phyloP scores from a whole-genome alignment of 345 rosid genomes.

The Aquilaria sinensis region DNA sequence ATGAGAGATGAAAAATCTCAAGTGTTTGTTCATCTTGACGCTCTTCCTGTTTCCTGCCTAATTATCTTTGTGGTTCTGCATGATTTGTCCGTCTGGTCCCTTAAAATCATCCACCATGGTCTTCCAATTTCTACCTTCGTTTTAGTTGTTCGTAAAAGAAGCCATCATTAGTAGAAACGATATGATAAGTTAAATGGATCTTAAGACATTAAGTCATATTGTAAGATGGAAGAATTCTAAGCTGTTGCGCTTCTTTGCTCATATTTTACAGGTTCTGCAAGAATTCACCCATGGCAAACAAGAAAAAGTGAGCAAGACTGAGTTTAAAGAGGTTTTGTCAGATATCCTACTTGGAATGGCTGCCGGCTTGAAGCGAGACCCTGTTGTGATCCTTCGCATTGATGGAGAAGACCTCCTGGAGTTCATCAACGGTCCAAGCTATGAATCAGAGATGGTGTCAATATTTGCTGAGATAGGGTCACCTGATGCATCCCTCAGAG shows the following conservation, averaged over 20 bases:
- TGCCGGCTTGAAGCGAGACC: slow-evolving; percentile 86
- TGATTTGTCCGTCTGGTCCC: background rate
- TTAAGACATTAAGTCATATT: too few species aligned
- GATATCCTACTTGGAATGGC: slow-evolving; percentile 90
- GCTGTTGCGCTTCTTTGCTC: background rate
- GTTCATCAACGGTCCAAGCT: slow-evolving; percentile 55
- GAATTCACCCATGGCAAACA: slow-evolving; percentile 83
- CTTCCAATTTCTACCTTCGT: too few species aligned
- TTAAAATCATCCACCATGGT: too few species aligned
- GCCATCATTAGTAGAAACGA: too few species aligned
- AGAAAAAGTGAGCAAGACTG: slow-evolving; percentile 67
- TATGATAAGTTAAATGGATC: too few species aligned
- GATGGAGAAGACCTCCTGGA: slow-evolving; percentile 87
- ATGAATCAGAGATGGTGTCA: slow-evolving; percentile 53
- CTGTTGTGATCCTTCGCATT: slow-evolving; percentile 79
- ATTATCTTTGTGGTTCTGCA: too few species aligned
- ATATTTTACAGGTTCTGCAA: slow-evolving; percentile 43
- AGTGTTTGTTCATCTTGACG: too few species aligned
- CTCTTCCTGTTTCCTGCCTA: too few species aligned
- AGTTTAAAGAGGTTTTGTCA: slow-evolving; percentile 73
- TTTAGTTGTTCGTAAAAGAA: too few species aligned
- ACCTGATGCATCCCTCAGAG: slow-evolving; percentile 34
- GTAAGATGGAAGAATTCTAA: too few species aligned
- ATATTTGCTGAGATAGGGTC: slow-evolving; percentile 39
- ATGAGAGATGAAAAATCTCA: too few species aligned